Base-by-base conservation (phyloP, 2,329 filamentous ascomycete species). In the Fusarium penzigii region DNA sequence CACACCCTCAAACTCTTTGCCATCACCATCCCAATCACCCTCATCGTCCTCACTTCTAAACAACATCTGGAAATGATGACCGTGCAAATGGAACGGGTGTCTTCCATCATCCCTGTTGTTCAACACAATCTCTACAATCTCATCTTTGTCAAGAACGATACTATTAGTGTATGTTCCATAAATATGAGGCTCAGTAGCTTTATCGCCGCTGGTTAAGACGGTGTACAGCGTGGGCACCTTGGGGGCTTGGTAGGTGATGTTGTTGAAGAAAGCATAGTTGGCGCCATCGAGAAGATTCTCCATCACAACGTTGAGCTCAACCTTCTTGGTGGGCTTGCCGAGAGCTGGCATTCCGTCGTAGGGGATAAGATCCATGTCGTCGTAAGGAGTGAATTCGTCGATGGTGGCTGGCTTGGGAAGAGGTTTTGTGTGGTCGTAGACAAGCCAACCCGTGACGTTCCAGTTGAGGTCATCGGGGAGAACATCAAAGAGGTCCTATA, bases 201-300 rank as follows among this genome's bases (percentile, higher is more conserved):
- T 72, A 46, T 89, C 72, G 14, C 83, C 84, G 2, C 84, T 72
- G 0, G 83, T 84, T 4, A 95, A 76, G 1, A 81, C 89, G 1
- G 88, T 90, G 76, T 92, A 95, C 0, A 96, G 77, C 0, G 87
- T 85, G 0, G 91, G 92, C 0, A 95, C 90, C 67, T 90, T 89
- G 44, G 89, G 90, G 0, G 73, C 50, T 4, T 82, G 80, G 68
- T 92, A 96, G 29, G 88, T 90, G 57, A 90, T 83, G 69, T 89
- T 86, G 75, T 93, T 92, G 74, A 89, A 83, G 71, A 86, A 86
- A 54, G 84, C 86, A 51, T 78, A 78, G 66, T 78, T 78, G 45
- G 79, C 79, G 6, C 87, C 86, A 53, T 90, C 78, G 16, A 75
- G 75, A 3, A 87, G 76, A 46, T 84, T 83, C 58, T 81, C 76